Base-by-base conservation (phyloP, 495 filamentous ascomycete genomes). In the Tetracladium setigerum region DNA sequence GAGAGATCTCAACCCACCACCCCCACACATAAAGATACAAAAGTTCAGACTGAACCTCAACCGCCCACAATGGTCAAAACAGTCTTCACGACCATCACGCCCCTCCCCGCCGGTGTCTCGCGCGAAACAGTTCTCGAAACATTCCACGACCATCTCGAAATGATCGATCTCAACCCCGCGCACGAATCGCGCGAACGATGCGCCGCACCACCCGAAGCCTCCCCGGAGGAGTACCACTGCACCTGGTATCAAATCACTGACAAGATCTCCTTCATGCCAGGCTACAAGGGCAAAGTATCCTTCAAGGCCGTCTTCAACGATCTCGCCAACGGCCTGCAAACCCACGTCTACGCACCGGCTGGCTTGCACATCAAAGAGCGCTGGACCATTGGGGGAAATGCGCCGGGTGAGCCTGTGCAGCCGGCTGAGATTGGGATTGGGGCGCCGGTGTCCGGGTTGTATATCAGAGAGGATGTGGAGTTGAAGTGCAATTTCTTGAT, bases 161-260 rank as follows among this genome's bases (percentile, higher is more conserved):
- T 92, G 76, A 92, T 92, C 58, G 82, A 86, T 35, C 68, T 89
- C 19, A 89, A 88, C 59, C 87, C 87, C 0, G 69, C 89, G 9
- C 84, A 90, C 45, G 74, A 81, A 36, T 71, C 79, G 31, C 77
- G 84, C 41, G 69, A 79, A 39, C 70, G 69, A 1, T 81, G 80
- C 59, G 65, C 65, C 15, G 67, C 84, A 1, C 85, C 84, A 0
- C 59, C 68, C 11, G 70, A 82, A 57, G 79, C 83, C 2, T 47
- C 70, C 4, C 64, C 75, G 9, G 86, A 92, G 47, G 83, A 89
- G 61, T 73, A 69, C 44, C 69, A 79, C 44, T 83, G 74, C 44
- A 71, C 67, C 6, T 92, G 87, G 87, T 88, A 87, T 59, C 70
- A 71, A 31, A 67, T 86, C 51, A 82, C 76, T 27, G 83, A 89